These are phyloP conservation scores for Malus fusca DNA, from an alignment of 306 rosid species.

Conservation along the genomic window DNA sequence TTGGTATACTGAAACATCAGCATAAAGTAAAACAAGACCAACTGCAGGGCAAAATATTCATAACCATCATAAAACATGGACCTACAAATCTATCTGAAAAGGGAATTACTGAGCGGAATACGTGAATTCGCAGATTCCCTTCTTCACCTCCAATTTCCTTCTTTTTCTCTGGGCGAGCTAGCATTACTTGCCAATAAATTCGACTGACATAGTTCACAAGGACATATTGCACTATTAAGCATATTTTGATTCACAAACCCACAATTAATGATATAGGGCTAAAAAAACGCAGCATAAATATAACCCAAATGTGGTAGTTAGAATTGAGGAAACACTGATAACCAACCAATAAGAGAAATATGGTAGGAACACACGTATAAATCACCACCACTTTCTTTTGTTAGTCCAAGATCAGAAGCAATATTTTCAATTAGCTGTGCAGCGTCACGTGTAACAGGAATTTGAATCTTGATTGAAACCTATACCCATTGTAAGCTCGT, in stretches of 20 bases:
- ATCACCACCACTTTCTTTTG: constrained; percentile 56
- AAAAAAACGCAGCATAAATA: neutral
- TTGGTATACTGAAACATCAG: too few species aligned
- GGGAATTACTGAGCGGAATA: too few species aligned
- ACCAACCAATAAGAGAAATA: neutral
- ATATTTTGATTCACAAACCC: neutral
- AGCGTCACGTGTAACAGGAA: constrained; percentile 69
- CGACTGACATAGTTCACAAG: constrained; percentile 36
- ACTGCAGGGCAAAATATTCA: neutral
- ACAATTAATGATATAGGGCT: neutral
- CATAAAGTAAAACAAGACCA: neutral
- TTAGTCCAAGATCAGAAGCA: constrained; percentile 62
- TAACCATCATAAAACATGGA: constrained; percentile 8
- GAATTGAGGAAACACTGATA: neutral
- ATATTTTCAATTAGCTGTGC: constrained; percentile 66
- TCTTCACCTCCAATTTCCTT: constrained; percentile 29
- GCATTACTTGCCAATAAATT: constrained; percentile 80
- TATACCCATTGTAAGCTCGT: constrained; percentile 22
- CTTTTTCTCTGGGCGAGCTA: constrained; percentile 39
- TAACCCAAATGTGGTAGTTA: neutral
- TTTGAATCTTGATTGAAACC: constrained; percentile 66
- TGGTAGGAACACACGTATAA: constrained; percentile 58
- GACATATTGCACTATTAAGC: constrained; percentile 12
- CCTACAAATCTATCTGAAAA: constrained; percentile 11
- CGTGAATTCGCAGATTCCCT: too few species aligned